A percentile compares a stretch with the other conserved stretches of the same genome.
Evolutionary conservation across 2,329 filamentous ascomycete genomes (phyloP).

Genomic region (Herpotrichia juniperi): DNA sequence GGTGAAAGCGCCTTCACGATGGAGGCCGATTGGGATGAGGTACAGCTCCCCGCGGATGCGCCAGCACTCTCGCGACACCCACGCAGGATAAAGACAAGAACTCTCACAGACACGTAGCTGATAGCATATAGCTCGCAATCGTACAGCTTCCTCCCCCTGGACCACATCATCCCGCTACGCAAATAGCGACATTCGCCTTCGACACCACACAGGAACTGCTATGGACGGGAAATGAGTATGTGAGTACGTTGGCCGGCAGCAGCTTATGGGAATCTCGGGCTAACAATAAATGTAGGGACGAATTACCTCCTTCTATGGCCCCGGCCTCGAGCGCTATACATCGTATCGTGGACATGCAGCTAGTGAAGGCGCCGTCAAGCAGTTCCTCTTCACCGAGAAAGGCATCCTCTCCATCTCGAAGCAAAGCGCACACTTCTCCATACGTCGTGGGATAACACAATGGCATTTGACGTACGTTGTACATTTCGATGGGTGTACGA

Average conservation of each 20-base stretch:
- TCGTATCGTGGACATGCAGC: constrained; percentile 81
- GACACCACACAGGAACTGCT: constrained; percentile 88
- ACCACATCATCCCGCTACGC: constrained; percentile 68
- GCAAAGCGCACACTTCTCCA: constrained; percentile 86
- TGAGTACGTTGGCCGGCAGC: constrained; percentile 53
- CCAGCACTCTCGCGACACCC: background rate
- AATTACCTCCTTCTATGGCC: constrained; percentile 85
- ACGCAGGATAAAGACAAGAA: background rate
- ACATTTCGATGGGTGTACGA: background rate
- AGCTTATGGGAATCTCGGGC: background rate
- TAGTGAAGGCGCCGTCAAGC: constrained; percentile 78
- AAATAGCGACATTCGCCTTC: constrained; percentile 82
- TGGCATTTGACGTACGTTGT: constrained; percentile 80
- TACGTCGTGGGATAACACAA: constrained; percentile 78
- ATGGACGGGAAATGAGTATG: constrained; percentile 91
- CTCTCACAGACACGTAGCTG: constrained; percentile 4
- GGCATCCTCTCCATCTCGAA: constrained; percentile 86
- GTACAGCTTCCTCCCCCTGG: constrained; percentile 80
- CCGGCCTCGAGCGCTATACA: constrained; percentile 86
- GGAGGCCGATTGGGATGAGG: constrained; percentile 61
- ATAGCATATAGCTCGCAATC: constrained; percentile 71
- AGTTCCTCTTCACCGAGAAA: constrained; percentile 89
- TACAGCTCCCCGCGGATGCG: constrained; percentile 23
- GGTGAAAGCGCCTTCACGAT: constrained; percentile 44
- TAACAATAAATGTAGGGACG: constrained; percentile 68